phyloP scores from a whole-genome alignment of 192 early-diverging fungal genomes.

The Coemansia sp. region DNA sequence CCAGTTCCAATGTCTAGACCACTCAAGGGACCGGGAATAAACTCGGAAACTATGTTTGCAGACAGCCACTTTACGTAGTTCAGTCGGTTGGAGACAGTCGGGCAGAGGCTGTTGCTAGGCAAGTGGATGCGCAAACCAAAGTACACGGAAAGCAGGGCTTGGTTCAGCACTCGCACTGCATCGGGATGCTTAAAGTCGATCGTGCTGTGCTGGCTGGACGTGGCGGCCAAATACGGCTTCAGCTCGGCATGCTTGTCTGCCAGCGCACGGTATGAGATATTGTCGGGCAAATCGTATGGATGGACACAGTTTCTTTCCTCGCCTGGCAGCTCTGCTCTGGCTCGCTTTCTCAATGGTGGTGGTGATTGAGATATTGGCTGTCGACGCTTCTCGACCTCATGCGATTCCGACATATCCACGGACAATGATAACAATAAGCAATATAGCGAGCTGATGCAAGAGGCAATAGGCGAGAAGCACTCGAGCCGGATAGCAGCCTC shows the following conservation, averaged over 20 bases:
- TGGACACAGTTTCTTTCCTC: background rate
- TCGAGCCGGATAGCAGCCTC: no score
- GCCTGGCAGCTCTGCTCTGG: background rate
- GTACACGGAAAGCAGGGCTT: conserved; percentile 31
- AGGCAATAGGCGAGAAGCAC: background rate
- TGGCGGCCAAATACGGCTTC: conserved; percentile 3
- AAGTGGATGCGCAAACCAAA: conserved; percentile 33
- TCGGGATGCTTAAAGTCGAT: conserved; percentile 26
- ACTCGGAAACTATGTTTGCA: conserved; percentile 9
- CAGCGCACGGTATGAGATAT: conserved; percentile 16
- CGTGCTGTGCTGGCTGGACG: background rate
- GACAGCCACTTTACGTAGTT: conserved; percentile 39
- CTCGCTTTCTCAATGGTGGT: background rate
- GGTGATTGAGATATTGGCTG: background rate
- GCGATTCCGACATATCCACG: background rate
- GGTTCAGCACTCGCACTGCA: conserved; percentile 32
- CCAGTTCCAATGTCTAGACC: conserved; percentile 70
- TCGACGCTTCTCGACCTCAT: background rate
- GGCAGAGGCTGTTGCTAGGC: conserved; percentile 35
- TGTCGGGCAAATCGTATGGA: conserved; percentile 15
- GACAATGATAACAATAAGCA: background rate
- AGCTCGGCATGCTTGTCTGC: conserved; percentile 18
- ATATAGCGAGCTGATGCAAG: background rate
- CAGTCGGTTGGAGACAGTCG: conserved; percentile 29
- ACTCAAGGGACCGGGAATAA: background rate